Evolutionary conservation across 164 flowering plant species (phyloP), one percentile per base, ranked within the genome.

Genomic region (Kingdonia uniflora): DNA sequence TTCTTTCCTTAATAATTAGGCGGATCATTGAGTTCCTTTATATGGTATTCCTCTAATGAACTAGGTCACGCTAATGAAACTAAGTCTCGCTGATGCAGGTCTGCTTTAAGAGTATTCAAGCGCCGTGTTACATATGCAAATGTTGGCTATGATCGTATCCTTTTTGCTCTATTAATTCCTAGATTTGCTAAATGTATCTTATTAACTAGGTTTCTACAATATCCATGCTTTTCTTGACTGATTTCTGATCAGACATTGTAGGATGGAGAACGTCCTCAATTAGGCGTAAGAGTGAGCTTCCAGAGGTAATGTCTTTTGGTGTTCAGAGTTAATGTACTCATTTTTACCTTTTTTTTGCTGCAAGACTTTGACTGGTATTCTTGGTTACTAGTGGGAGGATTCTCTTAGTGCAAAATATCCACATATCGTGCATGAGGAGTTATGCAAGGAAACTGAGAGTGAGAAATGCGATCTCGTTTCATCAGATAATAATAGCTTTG

Each of bases 211-310:
- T 1, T 61, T 14, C 46, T 3, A 1, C 24, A 14, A 15, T 41
- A 3, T 51, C 23, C 19, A 55, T 68, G 68, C 66, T 68, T 68
- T 73, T 70, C 65, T 40, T 74, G 14, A 71, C 65, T 19, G 51
- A 26, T 43, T 57, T 6, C 38, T 48, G 24, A 54, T 57, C 37
- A 92, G 99, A 92, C 75, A 82, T 92, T 55, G 99, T 92, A 15
- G 99, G 99, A 51, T 92, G 99, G 99, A 79, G 95, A 65, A 92
- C 99, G 60, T 75, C 99, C 65, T 88, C 85, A 22, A 85, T 92
- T 52, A 74, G 99, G 61, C 87, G 96, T 23, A 63, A 69, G 49
- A 69, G 58, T 65, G 96, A 92, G 64, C 72, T 92, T 44, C 99
- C 99, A 50, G 78, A 80, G 95, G 99, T 92, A 73, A 45, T 38